Evolutionary conservation across 768 basidiomycete species (phyloP).

Genomic region (Saitozyma podzolica): DNA sequence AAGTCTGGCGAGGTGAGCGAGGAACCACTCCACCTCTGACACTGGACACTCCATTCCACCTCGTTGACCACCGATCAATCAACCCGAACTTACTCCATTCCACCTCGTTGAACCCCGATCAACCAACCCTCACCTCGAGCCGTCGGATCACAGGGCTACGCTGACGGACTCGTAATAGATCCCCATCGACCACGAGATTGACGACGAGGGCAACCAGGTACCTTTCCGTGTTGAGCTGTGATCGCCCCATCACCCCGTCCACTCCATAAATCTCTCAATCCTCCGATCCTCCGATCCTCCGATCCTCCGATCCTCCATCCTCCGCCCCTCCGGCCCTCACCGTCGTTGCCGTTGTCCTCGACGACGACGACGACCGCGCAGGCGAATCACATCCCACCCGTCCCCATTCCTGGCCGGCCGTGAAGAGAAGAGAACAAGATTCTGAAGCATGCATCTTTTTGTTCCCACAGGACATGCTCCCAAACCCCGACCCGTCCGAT

Average conservation of each 20-base stretch:
- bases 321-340: neutral
- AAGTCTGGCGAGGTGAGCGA: slow-evolving; percentile 79
- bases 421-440: slow-evolving; percentile 8
- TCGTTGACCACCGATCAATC: too few species aligned
- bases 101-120: neutral
- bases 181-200: slow-evolving; percentile 57
- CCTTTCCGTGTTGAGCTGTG: slow-evolving; percentile 92
- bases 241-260: slow-evolving; percentile 33
- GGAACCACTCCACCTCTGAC: too few species aligned
- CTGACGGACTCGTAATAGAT: slow-evolving; percentile 19
- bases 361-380: too few species aligned
- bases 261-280: neutral
- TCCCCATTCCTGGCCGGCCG: too few species aligned
- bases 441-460: slow-evolving; percentile 29
- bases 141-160: neutral
- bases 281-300: neutral
- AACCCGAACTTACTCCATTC: neutral
- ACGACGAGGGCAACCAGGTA: slow-evolving; percentile 76
- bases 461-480: neutral
- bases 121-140: neutral
- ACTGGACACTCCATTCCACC: too few species aligned
- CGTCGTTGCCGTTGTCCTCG: too few species aligned
- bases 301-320: neutral
- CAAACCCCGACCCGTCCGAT: slow-evolving; percentile 20
- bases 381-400: too few species aligned